A percentile compares a stretch with the other conserved stretches of the same genome.
Evolutionary conservation across 2,329 filamentous ascomycete species (phyloP).

Genomic region (Metarhizium anisopliae): DNA sequence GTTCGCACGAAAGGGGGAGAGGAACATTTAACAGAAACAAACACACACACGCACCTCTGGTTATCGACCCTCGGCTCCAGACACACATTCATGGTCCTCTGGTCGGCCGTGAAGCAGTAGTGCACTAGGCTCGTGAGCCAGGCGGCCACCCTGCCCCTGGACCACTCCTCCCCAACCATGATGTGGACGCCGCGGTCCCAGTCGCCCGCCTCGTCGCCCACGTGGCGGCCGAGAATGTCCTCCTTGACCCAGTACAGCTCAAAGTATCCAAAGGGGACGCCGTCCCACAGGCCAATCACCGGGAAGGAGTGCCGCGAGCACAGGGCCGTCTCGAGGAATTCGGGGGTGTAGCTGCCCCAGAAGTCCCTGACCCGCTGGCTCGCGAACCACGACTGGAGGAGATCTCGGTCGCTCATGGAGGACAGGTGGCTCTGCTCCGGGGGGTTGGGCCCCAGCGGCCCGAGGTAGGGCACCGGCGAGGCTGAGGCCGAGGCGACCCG

Average conservation of each 20-base stretch:
- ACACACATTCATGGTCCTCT: conserved; percentile 72
- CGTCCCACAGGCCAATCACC: conserved; percentile 88
- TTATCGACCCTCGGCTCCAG: conserved; percentile 92
- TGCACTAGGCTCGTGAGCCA: conserved; percentile 89
- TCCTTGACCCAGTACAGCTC: conserved; percentile 99
- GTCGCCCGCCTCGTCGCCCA: conserved; percentile 59
- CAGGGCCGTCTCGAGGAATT: conserved; percentile 60
- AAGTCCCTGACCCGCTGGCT: conserved; percentile 74
- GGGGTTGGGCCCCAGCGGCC: conserved; percentile 39
- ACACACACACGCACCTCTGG: conserved; percentile 48
- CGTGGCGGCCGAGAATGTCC: conserved; percentile 63
- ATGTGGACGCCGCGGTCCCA: conserved; percentile 87
- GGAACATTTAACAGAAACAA: not conserved
- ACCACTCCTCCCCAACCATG: conserved; percentile 86
- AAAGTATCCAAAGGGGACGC: conserved; percentile 92
- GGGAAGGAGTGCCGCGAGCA: conserved; percentile 72
- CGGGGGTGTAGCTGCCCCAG: conserved; percentile 62
- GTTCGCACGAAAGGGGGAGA: not conserved
- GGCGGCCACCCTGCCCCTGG: conserved; percentile 66
- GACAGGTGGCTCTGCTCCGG: conserved; percentile 31
- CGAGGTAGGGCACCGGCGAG: conserved; percentile 54
- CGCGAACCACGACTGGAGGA: conserved; percentile 84
- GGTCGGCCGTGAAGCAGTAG: conserved; percentile 69
- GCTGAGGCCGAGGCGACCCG: conserved; percentile 67
- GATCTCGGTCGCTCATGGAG: conserved; percentile 40